Conservation (phyloP, 2,329 filamentous ascomycete genomes). For the Rutstroemia sp. region DNA sequence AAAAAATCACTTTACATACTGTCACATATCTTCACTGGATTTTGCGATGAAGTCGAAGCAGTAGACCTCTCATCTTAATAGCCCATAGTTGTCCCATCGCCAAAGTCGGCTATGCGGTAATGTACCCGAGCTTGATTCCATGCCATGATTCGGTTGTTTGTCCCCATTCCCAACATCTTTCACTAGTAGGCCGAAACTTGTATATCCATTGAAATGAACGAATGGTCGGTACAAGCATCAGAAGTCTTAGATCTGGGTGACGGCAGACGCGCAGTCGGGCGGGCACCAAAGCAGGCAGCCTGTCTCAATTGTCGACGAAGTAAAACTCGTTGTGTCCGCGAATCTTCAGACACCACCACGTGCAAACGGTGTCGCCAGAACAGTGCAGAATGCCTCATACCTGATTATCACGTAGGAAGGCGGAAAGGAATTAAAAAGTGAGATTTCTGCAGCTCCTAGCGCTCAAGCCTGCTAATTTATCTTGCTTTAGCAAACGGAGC, state of each 20-base stretch:
- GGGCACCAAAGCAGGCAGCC: slow-evolving; percentile 38
- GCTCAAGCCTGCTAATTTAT: not conserved
- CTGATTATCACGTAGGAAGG: slow-evolving; percentile 64
- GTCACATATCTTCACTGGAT: not conserved
- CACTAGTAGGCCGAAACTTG: too few relatives aligned
- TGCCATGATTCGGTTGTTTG: too few relatives aligned
- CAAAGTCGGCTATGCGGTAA: too few relatives aligned
- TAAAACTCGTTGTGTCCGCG: slow-evolving; percentile 61
- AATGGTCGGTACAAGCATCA: not conserved
- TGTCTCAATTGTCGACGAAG: slow-evolving; percentile 58
- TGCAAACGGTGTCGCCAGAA: slow-evolving; percentile 56
- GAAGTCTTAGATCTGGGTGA: not conserved
- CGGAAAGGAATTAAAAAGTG: slow-evolving; percentile 75
- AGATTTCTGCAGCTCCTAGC: slow-evolving; percentile 18
- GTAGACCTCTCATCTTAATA: too few relatives aligned
- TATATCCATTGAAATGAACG: not conserved
- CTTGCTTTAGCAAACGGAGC: slow-evolving; percentile 54
- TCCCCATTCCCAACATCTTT: too few relatives aligned
- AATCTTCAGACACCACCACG: slow-evolving; percentile 36
- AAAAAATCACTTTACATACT: not conserved
- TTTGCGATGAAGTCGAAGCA: not conserved
- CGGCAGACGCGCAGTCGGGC: not conserved
- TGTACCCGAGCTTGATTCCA: too few relatives aligned
- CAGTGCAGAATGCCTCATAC: slow-evolving; percentile 56
- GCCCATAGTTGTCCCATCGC: too few relatives aligned